Evolutionary conservation across 306 rosid genomes (phyloP).

Genomic region (Prunus davidiana): DNA sequence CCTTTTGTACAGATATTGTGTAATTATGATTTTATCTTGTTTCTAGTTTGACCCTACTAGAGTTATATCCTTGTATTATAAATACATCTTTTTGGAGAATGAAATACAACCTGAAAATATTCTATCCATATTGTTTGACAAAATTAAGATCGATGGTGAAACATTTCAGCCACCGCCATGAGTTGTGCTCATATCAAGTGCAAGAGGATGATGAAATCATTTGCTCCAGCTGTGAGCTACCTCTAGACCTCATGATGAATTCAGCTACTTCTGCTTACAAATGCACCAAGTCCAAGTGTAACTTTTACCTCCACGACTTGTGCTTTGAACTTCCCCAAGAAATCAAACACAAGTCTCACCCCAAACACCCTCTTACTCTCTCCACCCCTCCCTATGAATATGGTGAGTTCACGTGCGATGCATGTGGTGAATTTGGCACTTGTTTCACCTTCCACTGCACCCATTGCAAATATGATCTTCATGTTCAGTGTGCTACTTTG

Average conservation of each 20-base stretch:
- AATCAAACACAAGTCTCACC: constrained; percentile 22
- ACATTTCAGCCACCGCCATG: constrained; percentile 32
- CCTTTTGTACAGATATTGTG: too few relatives aligned
- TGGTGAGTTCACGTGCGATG: constrained; percentile 11
- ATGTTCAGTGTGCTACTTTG: constrained; percentile 20
- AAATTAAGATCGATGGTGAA: constrained; percentile 8
- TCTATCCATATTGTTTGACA: too few relatives aligned
- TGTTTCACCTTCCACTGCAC: constrained; percentile 15
- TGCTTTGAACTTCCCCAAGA: constrained; percentile 22
- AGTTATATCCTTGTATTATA: too few relatives aligned
- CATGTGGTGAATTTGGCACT: constrained; percentile 14
- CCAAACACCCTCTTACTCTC: constrained; percentile 21
- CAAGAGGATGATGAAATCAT: constrained; percentile 15
- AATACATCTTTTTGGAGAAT: too few relatives aligned
- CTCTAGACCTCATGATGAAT: not conserved
- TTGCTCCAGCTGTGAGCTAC: constrained; percentile 23
- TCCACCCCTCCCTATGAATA: constrained; percentile 6
- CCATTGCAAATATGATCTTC: constrained; percentile 11
- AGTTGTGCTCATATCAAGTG: not conserved
- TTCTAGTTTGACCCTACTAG: too few relatives aligned
- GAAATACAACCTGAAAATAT: too few relatives aligned
- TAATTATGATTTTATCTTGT: too few relatives aligned
- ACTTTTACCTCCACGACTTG: constrained; percentile 20
- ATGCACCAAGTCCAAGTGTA: constrained; percentile 26
- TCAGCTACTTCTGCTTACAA: not conserved